Conservation (phyloP, 192 early-diverging fungal species). For the Gamsiella multidivaricata region DNA sequence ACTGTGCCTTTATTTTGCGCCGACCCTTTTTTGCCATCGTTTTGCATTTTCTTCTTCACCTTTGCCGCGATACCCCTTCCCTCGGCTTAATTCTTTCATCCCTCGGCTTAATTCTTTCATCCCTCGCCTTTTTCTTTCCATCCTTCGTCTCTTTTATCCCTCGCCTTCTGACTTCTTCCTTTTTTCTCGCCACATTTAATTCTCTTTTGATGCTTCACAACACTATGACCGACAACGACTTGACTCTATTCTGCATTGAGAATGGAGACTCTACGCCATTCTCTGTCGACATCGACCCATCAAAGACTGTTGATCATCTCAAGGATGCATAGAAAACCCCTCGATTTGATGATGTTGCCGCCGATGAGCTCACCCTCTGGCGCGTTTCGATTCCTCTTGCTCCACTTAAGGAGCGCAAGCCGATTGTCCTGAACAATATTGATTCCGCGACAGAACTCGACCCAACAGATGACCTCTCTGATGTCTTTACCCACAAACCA, state of each 20-base stretch:
- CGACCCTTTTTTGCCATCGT: neutral
- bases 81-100: neutral
- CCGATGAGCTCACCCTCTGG: slow-evolving; percentile 30
- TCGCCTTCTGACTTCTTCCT: neutral
- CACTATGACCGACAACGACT: slow-evolving; percentile 7
- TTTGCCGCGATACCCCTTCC: slow-evolving; percentile 11
- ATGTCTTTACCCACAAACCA: neutral
- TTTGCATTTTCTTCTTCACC: neutral
- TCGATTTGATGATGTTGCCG: slow-evolving; percentile 19
- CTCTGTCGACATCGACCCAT: slow-evolving; percentile 7
- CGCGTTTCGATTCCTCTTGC: slow-evolving; percentile 16
- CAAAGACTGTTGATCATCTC: slow-evolving; percentile 22
- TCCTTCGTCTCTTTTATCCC: neutral
- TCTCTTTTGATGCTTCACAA: slow-evolving; percentile 5
- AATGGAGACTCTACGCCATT: slow-evolving; percentile 16
- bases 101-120: too few relatives aligned
- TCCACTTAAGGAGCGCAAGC: neutral
- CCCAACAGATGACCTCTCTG: neutral
- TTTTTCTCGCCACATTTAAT: neutral
- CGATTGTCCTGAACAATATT: neutral
- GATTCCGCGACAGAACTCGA: neutral
- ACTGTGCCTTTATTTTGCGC: too few relatives aligned
- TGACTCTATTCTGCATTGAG: slow-evolving; percentile 34
- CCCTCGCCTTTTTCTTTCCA: neutral
- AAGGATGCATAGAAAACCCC: slow-evolving; percentile 1